phyloP scores from a whole-genome alignment of 148 eudicot genomes.

The Linanthus parryae region DNA sequence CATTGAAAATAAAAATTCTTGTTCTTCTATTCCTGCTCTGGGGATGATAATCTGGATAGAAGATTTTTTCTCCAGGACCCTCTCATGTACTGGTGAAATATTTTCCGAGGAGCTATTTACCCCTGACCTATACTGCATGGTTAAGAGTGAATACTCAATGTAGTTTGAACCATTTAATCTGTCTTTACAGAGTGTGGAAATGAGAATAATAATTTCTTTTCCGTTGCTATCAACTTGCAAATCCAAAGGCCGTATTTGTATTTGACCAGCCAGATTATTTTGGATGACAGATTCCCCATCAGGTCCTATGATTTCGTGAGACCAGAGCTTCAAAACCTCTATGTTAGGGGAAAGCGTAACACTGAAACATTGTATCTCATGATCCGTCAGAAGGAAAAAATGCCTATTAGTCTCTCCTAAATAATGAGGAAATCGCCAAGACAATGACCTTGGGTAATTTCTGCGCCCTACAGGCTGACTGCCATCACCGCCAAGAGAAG shows the following conservation, averaged over 20 bases:
- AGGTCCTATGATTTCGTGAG: conserved; percentile 77
- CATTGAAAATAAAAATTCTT: conserved; percentile 87
- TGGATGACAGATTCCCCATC: conserved; percentile 83
- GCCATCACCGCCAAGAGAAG: conserved; percentile 23
- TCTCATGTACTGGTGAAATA: conserved; percentile 28
- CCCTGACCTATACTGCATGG: conserved; percentile 87
- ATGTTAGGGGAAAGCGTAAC: conserved; percentile 38
- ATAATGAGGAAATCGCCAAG: conserved; percentile 53
- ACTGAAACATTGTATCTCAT: conserved; percentile 72
- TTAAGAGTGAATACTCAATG: conserved; percentile 83
- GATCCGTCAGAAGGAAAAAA: conserved; percentile 75
- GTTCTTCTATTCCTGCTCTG: conserved; percentile 91
- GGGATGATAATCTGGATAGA: conserved; percentile 82
- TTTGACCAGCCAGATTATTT: conserved; percentile 94
- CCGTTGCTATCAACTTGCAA: conserved; percentile 73
- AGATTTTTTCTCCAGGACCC: conserved; percentile 74
- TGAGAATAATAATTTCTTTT: conserved; percentile 69
- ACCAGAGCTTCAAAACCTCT: conserved; percentile 66
- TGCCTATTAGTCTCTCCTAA: conserved; percentile 36
- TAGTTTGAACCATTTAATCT: conserved; percentile 83
- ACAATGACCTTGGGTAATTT: conserved; percentile 83
- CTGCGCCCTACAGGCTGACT: conserved; percentile 31
- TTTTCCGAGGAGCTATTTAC: conserved; percentile 27
- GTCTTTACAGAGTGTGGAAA: conserved; percentile 87
- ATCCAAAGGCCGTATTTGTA: conserved; percentile 90